These are phyloP conservation scores for Xerocomellus amylosporus DNA, from an alignment of 768 basidiomycete species.

Conservation along the genomic window DNA sequence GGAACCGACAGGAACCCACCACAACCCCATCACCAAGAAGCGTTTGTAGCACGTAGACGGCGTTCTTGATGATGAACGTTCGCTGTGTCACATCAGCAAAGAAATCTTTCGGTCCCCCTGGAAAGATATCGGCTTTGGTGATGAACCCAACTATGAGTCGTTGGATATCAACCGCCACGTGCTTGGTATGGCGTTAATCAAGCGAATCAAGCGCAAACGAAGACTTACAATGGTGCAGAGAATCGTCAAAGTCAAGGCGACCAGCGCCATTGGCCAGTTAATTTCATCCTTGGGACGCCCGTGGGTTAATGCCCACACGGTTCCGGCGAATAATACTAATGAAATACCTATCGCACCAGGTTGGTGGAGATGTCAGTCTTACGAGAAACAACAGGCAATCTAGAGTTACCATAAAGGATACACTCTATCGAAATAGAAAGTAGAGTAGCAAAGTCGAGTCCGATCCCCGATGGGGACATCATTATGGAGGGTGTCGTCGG, in stretches of 20 bases:
- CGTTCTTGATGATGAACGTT: slow-evolving; percentile 32
- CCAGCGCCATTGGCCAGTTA: slow-evolving; percentile 22
- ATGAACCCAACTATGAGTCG: slow-evolving; percentile 30
- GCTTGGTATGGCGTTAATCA: slow-evolving; percentile 14
- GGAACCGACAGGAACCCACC: neutral
- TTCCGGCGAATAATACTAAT: slow-evolving; percentile 20
- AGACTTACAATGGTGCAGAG: slow-evolving; percentile 20
- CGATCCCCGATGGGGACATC: slow-evolving; percentile 1
- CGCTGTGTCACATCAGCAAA: slow-evolving; percentile 28
- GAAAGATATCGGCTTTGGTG: slow-evolving; percentile 12
- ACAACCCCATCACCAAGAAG: slow-evolving; percentile 21
- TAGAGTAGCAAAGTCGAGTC: slow-evolving; percentile 14
- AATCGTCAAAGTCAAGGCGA: slow-evolving; percentile 20
- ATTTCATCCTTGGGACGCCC: slow-evolving; percentile 15
- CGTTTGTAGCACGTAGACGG: slow-evolving; percentile 26
- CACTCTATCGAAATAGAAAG: slow-evolving; percentile 19
- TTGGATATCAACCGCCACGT: slow-evolving; percentile 21
- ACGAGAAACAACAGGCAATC: neutral
- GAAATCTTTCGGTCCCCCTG: slow-evolving; percentile 28
- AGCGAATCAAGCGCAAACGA: neutral
- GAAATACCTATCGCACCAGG: slow-evolving; percentile 16
- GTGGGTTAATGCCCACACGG: slow-evolving; percentile 24
- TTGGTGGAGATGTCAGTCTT: neutral
- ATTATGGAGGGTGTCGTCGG: neutral
- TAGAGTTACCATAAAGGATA: slow-evolving; percentile 21